Evolutionary conservation across 352 stramenopile genomes (phyloP), one percentile per base, ranked within the genome.

Genomic region (Phytopythium cucurbitacearum): DNA sequence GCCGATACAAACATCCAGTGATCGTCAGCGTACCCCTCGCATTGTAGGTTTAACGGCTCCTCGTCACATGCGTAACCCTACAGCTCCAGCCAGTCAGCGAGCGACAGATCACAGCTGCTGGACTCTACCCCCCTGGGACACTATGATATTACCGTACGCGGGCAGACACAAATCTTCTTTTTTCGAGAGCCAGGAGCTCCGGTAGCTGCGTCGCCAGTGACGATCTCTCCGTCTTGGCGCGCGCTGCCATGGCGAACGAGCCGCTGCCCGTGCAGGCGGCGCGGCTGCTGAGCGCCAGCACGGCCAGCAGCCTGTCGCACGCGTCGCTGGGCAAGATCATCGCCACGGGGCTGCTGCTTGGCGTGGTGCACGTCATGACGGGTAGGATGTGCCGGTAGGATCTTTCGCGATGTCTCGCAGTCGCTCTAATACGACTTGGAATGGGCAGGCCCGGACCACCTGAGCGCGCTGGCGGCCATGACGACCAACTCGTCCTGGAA

Each of bases 391-490:
- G 51, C 44, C 36, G 36, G 5, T 37, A 11, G 45, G 11, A 4
- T 40, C 12, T n/a, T n/a, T 15, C 32, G 34, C 28, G 10, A 4
- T 3, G 34, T 5, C 40, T 12, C 40, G n/a, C n/a, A 15, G 32
- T 40, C 12, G 7, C 28, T 32, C 1, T 9, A 12, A 13, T 40
- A 12, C 6, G 11, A 13, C 28, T 7, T 16, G 13, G 21, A 2
- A 4, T 8, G 15, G 50, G 6, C 58, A 65, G 75, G 78, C 0
- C 90, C 90, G 0, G 90, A 97, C 60, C 92, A 98, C 60, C 70
- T 98, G 33, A 90, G 77, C 49, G 90, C 89, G 35, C 62, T 97
- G 12, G 89, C 87, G 9, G 95, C 90, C 39, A 81, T 97, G 56
- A 87, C 76, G 21, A 81, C 84, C 6, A 82, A 69, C 39, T 87